phyloP scores from a whole-genome alignment of 2,329 filamentous ascomycete genomes.

The Colletotrichum caudatum region DNA sequence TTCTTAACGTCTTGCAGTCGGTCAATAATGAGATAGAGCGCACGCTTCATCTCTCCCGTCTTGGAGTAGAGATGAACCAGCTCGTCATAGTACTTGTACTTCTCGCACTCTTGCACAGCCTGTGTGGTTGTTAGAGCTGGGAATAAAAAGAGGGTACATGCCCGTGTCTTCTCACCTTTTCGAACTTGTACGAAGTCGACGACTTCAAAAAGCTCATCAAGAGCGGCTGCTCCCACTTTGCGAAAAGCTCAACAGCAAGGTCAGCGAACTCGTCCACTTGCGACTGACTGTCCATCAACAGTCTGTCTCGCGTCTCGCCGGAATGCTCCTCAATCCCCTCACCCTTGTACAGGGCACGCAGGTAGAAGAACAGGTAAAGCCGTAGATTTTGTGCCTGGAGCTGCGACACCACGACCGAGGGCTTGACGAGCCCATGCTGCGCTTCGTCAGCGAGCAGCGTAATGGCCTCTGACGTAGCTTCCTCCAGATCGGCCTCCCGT shows the following conservation, averaged over 20 bases:
- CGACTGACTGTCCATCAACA: slow-evolving; percentile 70
- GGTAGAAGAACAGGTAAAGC: slow-evolving; percentile 91
- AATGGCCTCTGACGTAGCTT: slow-evolving; percentile 85
- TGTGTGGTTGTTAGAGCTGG: slow-evolving; percentile 44
- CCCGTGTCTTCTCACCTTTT: slow-evolving; percentile 63
- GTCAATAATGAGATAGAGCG: slow-evolving; percentile 92
- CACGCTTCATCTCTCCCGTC: slow-evolving; percentile 92
- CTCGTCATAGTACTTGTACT: slow-evolving; percentile 84
- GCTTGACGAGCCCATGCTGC: slow-evolving; percentile 85
- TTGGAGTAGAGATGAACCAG: slow-evolving; percentile 97
- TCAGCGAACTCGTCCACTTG: slow-evolving; percentile 91
- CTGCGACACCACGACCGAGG: slow-evolving; percentile 82
- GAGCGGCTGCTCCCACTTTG: slow-evolving; percentile 81
- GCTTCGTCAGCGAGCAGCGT: slow-evolving; percentile 90
- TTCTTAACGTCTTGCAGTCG: slow-evolving; percentile 91
- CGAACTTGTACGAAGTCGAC: slow-evolving; percentile 89
- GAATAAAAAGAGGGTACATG: not conserved
- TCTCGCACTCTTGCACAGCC: slow-evolving; percentile 83
- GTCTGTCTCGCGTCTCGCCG: slow-evolving; percentile 66
- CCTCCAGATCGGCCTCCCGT: slow-evolving; percentile 77
- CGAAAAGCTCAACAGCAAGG: slow-evolving; percentile 86
- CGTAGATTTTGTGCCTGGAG: slow-evolving; percentile 75
- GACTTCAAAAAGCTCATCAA: slow-evolving; percentile 89
- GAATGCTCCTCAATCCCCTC: slow-evolving; percentile 70
- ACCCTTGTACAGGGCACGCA: slow-evolving; percentile 86